Evolutionary conservation across 2,329 filamentous ascomycete species (phyloP), one percentile per base, ranked within the genome.

Genomic region (Ceratocystis diversiconidia): DNA sequence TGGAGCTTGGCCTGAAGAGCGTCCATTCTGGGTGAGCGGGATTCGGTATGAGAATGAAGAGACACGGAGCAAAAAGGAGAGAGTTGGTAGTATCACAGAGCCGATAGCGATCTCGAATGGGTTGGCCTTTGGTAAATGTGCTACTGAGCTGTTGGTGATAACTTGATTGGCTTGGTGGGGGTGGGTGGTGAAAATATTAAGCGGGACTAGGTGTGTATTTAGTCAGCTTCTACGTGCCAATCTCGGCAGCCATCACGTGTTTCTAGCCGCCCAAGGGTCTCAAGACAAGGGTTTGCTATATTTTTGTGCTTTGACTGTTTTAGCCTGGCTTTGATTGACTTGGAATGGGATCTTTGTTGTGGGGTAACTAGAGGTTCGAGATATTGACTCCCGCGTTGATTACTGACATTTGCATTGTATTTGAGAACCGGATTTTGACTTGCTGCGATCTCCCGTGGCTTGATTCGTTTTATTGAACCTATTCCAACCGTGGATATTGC

Each of bases 1-100:
- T 96, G 92, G 30, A 96, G 80, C 72, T 84, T 83, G 68, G 87
- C 88, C 74, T 95, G 90, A 69, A 82, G 76, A 69, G 90, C 85
- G 66, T 86, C 82, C 86, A 91, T 91, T n/a, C 17, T 68, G 12
- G 22, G 19, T 2, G 48, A 28, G 48, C 10, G 19, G 6, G 46
- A 19, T 50, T n/a, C 2, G 44, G 5, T 25, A 7, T 22, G 7
- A 5, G 19, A 5, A 6, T 10, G 32, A 44, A 25, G 10, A 17
- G 2, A 36, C 17, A n/a, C n/a, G 22, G 28, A 7, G 62, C 3
- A 1, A 1, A 30, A 30, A 32, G n/a, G 25, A n/a, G 15, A 36
- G 4, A 17, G 28, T 30, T 52, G 44, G 12, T 15, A 8, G 28
- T 17, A 57, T 50, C 19, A 28, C 19, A 36, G 52, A 19, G 59